Evolutionary conservation across 345 rosid species (phyloP), one percentile per base, ranked within the genome.

Genomic region (Rhodamnia rubescens): DNA sequence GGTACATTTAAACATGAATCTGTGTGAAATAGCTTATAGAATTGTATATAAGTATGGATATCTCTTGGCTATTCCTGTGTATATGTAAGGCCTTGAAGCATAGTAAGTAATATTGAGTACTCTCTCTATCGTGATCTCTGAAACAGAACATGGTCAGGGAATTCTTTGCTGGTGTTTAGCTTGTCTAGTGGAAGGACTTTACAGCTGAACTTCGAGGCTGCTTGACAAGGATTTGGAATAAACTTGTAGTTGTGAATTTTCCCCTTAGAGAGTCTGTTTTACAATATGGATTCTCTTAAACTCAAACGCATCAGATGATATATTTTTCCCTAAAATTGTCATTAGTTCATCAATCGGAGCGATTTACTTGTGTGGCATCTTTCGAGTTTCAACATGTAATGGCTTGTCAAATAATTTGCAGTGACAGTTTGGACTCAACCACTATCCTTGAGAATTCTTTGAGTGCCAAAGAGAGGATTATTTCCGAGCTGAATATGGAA

Each of bases 401-500:
- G 14, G 7, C 24, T 36, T 69, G 78, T 21, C 26, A 69, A 69
- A 69, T 53, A 20, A 21, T 61, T 87, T 84, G 78, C 98, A 97
- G 98, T 87, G 93, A 96, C 86, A 90, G 85, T 87, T 86, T 91
- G 85, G 98, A 97, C 90, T 93, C 99, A 85, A 94, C 92, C 86
- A 92, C 87, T 88, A 90, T 93, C 87, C 97, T 96, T 86, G 99
- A 97, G 91, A 97, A 92, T 87, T 96, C 99, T 83, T 88, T 96
- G 88, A 96, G 51, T 85, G 94, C 98, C 88, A 96, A 97, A 90
- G 99, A 97, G 90, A 97, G 96, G 92, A 91, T 97, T 84, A 94
- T 97, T 56, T 95, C 99, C 14, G 98, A 97, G 90, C 93, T 97
- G 86, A 97, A 96, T 84, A 91, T 90, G 93, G 99, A 97, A 88